Percentiles rank a stretch among this genome's conserved stretches.
phyloP scores from a whole-genome alignment of 768 basidiomycete species.

The Phaeotremella skinneri region DNA sequence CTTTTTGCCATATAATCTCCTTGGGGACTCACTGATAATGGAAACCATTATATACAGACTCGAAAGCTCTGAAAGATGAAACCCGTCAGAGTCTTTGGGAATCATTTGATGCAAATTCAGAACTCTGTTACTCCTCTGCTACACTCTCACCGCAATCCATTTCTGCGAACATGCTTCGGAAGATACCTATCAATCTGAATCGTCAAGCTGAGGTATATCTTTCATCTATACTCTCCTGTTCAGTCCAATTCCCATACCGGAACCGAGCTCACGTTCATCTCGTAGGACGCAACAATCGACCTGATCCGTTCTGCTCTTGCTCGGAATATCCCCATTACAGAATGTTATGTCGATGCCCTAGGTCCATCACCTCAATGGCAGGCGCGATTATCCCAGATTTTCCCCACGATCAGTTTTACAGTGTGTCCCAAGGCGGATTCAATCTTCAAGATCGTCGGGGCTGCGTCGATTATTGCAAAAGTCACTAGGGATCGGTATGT shows the following conservation, averaged over 20 bases:
- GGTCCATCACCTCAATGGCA: conserved; percentile 84
- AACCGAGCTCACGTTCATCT: no score
- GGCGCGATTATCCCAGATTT: conserved; percentile 71
- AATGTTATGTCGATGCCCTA: conserved; percentile 78
- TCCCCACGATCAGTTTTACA: conserved; percentile 81
- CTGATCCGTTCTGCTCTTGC: conserved; percentile 82
- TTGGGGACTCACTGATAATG: background rate
- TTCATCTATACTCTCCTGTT: no score
- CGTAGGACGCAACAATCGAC: conserved; percentile 84
- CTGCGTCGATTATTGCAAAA: conserved; percentile 97
- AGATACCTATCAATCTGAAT: conserved; percentile 73
- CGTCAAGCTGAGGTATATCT: conserved; percentile 48
- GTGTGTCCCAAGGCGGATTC: conserved; percentile 91
- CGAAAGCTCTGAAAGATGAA: conserved; percentile 78
- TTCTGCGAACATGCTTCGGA: conserved; percentile 82
- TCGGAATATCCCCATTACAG: conserved; percentile 73
- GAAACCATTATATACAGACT: conserved; percentile 60
- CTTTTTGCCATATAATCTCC: background rate
- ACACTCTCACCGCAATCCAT: conserved; percentile 81
- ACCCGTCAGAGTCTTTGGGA: conserved; percentile 57
- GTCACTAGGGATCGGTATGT: conserved; percentile 86
- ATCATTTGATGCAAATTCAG: conserved; percentile 30
- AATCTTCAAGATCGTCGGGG: conserved; percentile 94
- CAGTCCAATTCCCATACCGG: background rate
- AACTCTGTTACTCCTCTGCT: conserved; percentile 47